Percentiles rank a stretch among this genome's conserved stretches.
phyloP scores from a whole-genome alignment of 2,329 filamentous ascomycete genomes.

The Botrytis fragariae region DNA sequence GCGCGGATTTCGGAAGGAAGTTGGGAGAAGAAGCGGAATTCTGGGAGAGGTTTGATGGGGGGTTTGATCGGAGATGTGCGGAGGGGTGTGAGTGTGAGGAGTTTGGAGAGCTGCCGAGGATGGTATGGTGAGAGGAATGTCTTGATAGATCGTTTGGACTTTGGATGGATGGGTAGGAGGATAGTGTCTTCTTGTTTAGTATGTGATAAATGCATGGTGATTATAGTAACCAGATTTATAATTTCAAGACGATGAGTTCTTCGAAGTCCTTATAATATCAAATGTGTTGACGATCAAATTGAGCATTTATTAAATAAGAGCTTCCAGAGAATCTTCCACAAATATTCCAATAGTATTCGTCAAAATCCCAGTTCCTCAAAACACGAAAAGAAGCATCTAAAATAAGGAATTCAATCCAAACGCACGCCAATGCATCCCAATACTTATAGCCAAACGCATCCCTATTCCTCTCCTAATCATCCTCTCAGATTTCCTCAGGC shows the following conservation, averaged over 20 bases:
- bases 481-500: not conserved
- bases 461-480: not conserved
- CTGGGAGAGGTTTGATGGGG: not conserved
- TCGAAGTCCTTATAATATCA: not conserved
- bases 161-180: not conserved
- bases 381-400: not conserved
- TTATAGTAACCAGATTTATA: no score
- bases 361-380: not conserved
- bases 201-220: slow-evolving; percentile 2
- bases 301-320: not conserved
- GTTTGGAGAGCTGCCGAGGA: not conserved
- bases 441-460: not conserved
- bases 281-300: not conserved
- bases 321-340: not conserved
- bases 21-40: slow-evolving; percentile 11
- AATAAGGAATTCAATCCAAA: no score
- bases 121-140: not conserved
- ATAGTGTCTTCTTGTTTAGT: not conserved
- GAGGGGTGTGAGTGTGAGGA: not conserved
- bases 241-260: not conserved
- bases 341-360: not conserved
- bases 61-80: not conserved
- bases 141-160: slow-evolving; percentile 1
- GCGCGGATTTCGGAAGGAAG: slow-evolving; percentile 13
- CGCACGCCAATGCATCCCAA: not conserved